A percentile compares a stretch with the other conserved stretches of the same genome.
Conservation (phyloP, 1,284 basidiomycete species). For the Sporisorium graminicola region DNA sequence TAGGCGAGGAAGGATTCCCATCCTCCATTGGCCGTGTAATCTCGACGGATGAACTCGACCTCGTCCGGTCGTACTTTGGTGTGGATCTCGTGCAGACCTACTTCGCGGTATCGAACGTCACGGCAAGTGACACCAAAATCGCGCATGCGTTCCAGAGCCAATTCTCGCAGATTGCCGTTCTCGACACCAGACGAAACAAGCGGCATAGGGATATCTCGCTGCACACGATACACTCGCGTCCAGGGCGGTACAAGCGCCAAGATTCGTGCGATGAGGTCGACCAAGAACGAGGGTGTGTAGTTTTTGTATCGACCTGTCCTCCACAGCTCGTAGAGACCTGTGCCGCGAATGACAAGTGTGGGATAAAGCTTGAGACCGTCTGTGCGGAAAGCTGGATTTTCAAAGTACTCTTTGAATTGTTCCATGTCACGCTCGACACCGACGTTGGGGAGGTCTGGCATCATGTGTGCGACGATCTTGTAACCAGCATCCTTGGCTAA, state of each 20-base stretch:
- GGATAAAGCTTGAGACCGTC: slow-evolving; percentile 99
- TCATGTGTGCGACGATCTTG: slow-evolving; percentile 80
- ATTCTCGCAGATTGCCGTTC: slow-evolving; percentile 95
- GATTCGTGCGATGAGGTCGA: slow-evolving; percentile 96
- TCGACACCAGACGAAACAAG: slow-evolving; percentile 89
- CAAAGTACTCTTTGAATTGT: slow-evolving; percentile 98
- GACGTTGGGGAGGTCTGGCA: slow-evolving; percentile 85
- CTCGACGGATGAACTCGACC: slow-evolving; percentile 94
- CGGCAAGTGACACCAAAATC: slow-evolving; percentile 98
- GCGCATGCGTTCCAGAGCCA: slow-evolving; percentile 97
- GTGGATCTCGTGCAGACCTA: slow-evolving; percentile 98
- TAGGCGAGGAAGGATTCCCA: slow-evolving; percentile 99
- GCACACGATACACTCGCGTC: slow-evolving; percentile 96
- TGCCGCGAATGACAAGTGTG: slow-evolving; percentile 96
- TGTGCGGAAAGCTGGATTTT: slow-evolving; percentile 96
- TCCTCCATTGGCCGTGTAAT: slow-evolving; percentile 92
- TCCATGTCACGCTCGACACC: slow-evolving; percentile 96
- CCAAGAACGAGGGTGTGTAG: slow-evolving; percentile 96
- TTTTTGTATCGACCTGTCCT: slow-evolving; percentile 97
- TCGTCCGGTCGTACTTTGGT: slow-evolving; percentile 96
- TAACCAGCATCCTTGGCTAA: slow-evolving; percentile 98
- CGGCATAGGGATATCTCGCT: slow-evolving; percentile 67
- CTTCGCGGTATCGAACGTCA: slow-evolving; percentile 97
- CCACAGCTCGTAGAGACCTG: slow-evolving; percentile 97
- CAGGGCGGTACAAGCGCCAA: slow-evolving; percentile 97